phyloP scores from a whole-genome alignment of 352 stramenopile species.

The Pythium pyrilobum region DNA sequence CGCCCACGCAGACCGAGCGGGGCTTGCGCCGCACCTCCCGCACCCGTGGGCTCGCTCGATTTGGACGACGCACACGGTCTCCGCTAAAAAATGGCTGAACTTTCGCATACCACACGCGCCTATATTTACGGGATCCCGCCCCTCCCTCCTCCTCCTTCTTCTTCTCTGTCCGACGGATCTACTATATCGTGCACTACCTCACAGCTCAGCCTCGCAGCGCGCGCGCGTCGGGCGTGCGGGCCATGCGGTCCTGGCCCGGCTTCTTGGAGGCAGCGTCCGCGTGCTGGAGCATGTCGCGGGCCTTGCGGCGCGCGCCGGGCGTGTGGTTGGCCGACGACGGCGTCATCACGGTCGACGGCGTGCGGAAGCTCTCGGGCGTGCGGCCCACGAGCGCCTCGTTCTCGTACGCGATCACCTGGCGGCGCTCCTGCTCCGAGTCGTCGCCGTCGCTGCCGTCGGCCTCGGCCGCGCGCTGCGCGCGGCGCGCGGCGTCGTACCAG shows the following conservation, averaged over 20 bases:
- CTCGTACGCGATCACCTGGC: constrained; percentile 37
- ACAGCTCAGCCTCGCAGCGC: constrained; percentile 11
- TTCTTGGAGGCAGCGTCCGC: constrained; percentile 14
- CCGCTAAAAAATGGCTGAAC: too few relatives aligned
- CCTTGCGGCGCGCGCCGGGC: constrained; percentile 25
- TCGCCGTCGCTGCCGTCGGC: constrained; percentile 19
- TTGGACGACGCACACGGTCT: too few relatives aligned
- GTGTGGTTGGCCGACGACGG: constrained; percentile 33
- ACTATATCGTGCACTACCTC: not conserved
- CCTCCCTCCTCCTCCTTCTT: not conserved
- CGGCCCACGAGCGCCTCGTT: constrained; percentile 35
- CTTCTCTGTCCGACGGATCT: not conserved
- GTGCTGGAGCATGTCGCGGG: constrained; percentile 16
- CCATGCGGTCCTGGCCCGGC: constrained; percentile 6
- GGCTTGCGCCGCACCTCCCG: too few relatives aligned
- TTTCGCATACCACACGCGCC: too few relatives aligned
- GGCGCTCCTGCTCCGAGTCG: constrained; percentile 26
- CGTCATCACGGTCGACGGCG: constrained; percentile 24
- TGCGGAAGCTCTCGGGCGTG: constrained; percentile 35
- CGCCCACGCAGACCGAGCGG: too few relatives aligned
- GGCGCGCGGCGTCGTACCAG: constrained; percentile 30
- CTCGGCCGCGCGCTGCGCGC: constrained; percentile 31
- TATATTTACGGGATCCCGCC: too few relatives aligned
- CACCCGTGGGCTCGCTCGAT: too few relatives aligned
- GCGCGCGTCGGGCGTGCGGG: constrained; percentile 20